Evolutionary conservation across 805 yeast genomes (phyloP).

Genomic region (Candida sonorensis): DNA sequence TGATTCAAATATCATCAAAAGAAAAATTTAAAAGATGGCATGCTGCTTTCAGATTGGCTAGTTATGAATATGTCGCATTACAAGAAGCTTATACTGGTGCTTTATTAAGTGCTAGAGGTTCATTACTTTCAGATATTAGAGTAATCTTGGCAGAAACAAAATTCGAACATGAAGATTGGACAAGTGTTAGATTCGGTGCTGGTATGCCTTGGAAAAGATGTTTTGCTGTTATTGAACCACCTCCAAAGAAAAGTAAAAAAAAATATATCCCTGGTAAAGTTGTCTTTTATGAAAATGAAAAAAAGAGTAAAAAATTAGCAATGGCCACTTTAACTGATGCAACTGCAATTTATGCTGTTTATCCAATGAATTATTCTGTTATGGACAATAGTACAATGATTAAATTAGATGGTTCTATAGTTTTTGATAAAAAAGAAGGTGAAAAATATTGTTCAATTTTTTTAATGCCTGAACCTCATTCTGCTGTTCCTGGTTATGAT

Average conservation of each 20-base stretch:
- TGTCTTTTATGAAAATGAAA: constrained; percentile 77
- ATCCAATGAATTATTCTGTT: constrained; percentile 76
- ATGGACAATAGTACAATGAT: constrained; percentile 85
- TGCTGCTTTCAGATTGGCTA: constrained; percentile 72
- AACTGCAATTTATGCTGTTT: constrained; percentile 76
- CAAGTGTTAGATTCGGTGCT: constrained; percentile 86
- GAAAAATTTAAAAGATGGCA: constrained; percentile 71
- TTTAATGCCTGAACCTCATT: constrained; percentile 78
- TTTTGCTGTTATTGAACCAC: constrained; percentile 80
- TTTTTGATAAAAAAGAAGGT: constrained; percentile 43
- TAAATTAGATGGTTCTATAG: constrained; percentile 78
- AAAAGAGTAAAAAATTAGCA: constrained; percentile 60
- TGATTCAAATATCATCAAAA: constrained; percentile 67
- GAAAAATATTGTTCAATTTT: constrained; percentile 59
- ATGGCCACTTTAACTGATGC: constrained; percentile 77
- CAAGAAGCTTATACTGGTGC: constrained; percentile 98
- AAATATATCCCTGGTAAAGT: constrained; percentile 56
- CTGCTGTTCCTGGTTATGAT: constrained; percentile 77
- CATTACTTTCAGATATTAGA: constrained; percentile 78
- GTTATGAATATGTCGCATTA: constrained; percentile 72
- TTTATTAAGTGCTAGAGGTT: constrained; percentile 82
- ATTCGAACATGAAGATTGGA: constrained; percentile 90
- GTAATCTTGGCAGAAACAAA: constrained; percentile 81
- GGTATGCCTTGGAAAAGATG: constrained; percentile 98
- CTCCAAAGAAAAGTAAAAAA: constrained; percentile 41